Base-by-base conservation (phyloP, 1,284 basidiomycete species). In the Pholiota adiposa region DNA sequence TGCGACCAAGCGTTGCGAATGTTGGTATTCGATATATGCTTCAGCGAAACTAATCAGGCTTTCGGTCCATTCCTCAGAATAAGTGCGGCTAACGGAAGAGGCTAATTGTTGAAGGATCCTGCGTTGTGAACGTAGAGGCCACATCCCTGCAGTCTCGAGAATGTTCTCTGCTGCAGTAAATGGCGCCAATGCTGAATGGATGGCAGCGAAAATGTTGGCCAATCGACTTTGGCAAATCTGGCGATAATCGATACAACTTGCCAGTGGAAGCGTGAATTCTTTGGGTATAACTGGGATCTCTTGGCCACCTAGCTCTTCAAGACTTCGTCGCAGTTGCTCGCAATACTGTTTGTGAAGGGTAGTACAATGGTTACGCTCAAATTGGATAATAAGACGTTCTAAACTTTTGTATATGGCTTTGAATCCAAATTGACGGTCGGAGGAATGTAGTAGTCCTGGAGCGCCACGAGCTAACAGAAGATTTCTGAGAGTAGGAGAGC, bases 1-100 rank as follows among this genome's bases (percentile, higher is more conserved):
- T 19, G 74, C 71, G 0, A 54, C 6, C 12, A 78, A 51, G 19
- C 78, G 71, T 7, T 69, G 69, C 23, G 75, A 67, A 16, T 73
- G 73, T 48, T 81, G 80, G 27, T 73, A 67, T 16, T 61, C 57
- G 3, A 80, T 56, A 29, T 73, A 34, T 1, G 63, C 57, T 38
- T 67, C 51, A 1, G 73, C 76, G 7, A 77, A 59, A 4, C 12
- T 8, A 1, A 61, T 63, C 3, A 83, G 54, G 19, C 41, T 62
- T 1, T 27, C n/a, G 34, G 60, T 60, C 80, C 79, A 81, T 12
- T 58, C 34, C 0, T 51, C 33, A 0, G 63, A 27, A 49, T 2
- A 40, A 21, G 31, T 51, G 12, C 5, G 2, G 1, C 8, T 23
- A 21, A 11, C 14, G 1, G 60, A 64, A 6, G 66, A 70, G 0